Base-by-base conservation (phyloP, 192 early-diverging fungal species). In the Coemansia sp. region DNA sequence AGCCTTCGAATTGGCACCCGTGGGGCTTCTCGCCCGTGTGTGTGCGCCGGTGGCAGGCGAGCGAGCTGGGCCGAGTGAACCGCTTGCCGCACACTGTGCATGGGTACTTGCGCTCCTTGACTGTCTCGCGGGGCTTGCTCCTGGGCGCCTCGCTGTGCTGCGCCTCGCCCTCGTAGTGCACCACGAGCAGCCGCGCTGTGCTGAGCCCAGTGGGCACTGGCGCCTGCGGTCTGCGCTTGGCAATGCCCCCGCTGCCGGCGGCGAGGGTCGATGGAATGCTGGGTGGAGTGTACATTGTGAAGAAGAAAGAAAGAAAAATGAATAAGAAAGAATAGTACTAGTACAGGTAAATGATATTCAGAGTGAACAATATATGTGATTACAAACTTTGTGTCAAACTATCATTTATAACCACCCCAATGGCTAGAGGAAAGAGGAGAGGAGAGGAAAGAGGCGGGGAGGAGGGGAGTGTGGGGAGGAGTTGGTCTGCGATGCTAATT, bases 11-110 rank as follows among this genome's bases (percentile, higher is more conserved):
- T 19, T 62, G 47, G 53, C 86, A 87, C n/a, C 43, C 32, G 59
- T 87, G 82, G 1, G 86, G 84, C 60, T 73, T 69, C 33, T 75
- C 69, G 37, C 84, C 86, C 0, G 86, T 87, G 63, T 87, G 86
- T 19, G 67, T 76, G 64, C 68, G 69, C n/a, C 68, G 57, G 67
- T 87, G 86, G 68, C 79, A 82, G 8, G 79, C 71, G 26, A 82
- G 62, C 8, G 79, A 82, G 47, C 71, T 73, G 7, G 79, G 79
- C 4, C 79, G 67, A 0, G 79, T 82, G 62, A 82, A 82, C 26
- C 74, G 67, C 53, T 82, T 82, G 53, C 62, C 67, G 64, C 79
- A 82, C 23, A 72, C 39, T 10, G 74, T 50, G 67, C 79, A 82
- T 8, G 70, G 70, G 39, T 82, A 82, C 65, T 76, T 76, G 71